These are phyloP conservation scores for Ganoderma resinaceum DNA, from an alignment of 1,284 basidiomycete species.

Conservation along the genomic window DNA sequence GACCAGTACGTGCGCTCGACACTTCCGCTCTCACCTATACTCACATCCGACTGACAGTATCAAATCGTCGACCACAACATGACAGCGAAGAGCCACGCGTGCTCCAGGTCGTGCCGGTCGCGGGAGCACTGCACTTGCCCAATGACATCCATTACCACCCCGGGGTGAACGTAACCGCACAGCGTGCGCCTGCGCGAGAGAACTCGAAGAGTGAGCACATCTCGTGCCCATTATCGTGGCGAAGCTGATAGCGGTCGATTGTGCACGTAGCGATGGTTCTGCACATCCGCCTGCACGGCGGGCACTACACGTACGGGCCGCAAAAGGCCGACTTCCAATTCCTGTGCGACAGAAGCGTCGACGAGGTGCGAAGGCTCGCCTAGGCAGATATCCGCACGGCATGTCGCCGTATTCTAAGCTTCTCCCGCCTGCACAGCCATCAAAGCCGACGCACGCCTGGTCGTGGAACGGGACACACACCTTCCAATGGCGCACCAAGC, in stretches of 20 bases:
- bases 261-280: slow-evolving; percentile 38
- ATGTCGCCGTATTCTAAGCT: background rate
- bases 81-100: slow-evolving; percentile 47
- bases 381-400: background rate
- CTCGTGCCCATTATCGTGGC: slow-evolving; percentile 5
- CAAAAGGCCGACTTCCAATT: slow-evolving; percentile 51
- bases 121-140: slow-evolving; percentile 32
- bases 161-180: slow-evolving; percentile 35
- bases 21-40: background rate
- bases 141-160: slow-evolving; percentile 29
- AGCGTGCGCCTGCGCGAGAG: slow-evolving; percentile 26
- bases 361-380: slow-evolving; percentile 36
- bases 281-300: slow-evolving; percentile 49
- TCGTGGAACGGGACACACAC: slow-evolving; percentile 41
- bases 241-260: background rate
- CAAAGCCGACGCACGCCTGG: slow-evolving; percentile 40
- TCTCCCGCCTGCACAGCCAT: slow-evolving; percentile 32
- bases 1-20: slow-evolving; percentile 35
- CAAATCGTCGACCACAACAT: slow-evolving; percentile 46
- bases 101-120: slow-evolving; percentile 51
- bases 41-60: slow-evolving; percentile 28
- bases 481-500: slow-evolving; percentile 44
- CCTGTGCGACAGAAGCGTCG: slow-evolving; percentile 45
- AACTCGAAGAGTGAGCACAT: slow-evolving; percentile 30
- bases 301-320: slow-evolving; percentile 44